Evolutionary conservation across 83 land plant species (phyloP).

Genomic region (Thuja plicata): DNA sequence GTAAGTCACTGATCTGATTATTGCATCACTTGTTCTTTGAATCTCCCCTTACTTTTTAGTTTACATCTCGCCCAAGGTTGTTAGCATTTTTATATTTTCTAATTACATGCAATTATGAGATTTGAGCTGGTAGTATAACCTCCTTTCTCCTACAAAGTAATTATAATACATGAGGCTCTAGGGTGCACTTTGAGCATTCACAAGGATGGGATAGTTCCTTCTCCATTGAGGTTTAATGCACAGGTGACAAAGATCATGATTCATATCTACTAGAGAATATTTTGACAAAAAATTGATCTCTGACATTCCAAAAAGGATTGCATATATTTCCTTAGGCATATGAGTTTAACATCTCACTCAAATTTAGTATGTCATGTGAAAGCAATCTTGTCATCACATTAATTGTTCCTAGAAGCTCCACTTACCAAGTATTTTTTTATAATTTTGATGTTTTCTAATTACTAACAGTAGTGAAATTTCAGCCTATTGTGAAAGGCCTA

Average conservation of each 20-base stretch:
- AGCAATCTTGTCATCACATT: not conserved
- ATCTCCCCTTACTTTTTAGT: not conserved
- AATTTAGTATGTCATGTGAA: not conserved
- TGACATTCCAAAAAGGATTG: not conserved
- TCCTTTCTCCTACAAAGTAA: not conserved
- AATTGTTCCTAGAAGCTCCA: not conserved
- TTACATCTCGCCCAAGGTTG: not conserved
- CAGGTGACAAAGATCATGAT: too few species aligned
- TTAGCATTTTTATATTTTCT: not conserved
- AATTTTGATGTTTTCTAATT: not conserved
- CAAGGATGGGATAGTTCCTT: not conserved
- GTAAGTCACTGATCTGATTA: not conserved
- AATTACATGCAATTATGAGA: not conserved
- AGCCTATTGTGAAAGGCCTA: not conserved
- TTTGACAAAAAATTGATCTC: not conserved
- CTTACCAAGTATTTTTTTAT: not conserved
- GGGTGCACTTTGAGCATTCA: not conserved
- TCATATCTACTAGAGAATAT: too few species aligned
- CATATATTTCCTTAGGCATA: not conserved
- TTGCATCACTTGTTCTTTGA: not conserved
- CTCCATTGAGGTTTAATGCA: too few species aligned
- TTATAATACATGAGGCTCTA: not conserved
- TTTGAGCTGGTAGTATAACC: not conserved
- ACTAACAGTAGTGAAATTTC: not conserved
- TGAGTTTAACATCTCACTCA: not conserved